Conservation (phyloP, 2,329 filamentous ascomycete genomes). For the Neofusicoccum parvum region DNA sequence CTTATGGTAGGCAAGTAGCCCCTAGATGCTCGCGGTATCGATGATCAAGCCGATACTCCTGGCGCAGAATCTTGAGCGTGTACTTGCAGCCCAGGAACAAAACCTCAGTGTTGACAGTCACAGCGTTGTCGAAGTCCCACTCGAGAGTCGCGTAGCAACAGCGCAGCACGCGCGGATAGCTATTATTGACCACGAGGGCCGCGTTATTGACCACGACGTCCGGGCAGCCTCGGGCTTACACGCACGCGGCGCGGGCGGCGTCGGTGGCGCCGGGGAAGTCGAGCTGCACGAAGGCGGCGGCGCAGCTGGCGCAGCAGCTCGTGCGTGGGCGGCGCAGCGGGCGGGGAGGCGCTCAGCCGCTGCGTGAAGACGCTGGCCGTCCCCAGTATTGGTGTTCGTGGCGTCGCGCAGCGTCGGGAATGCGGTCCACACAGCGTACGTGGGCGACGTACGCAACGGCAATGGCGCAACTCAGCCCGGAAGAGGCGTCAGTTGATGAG, state of each 20-base stretch:
- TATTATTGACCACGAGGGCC: constrained; percentile 37
- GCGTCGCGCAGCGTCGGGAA: constrained; percentile 31
- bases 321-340: constrained; percentile 25
- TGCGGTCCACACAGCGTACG: constrained; percentile 34
- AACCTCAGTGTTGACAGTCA: constrained; percentile 41
- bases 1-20: constrained; percentile 34
- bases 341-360: constrained; percentile 21
- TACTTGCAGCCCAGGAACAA: constrained; percentile 46
- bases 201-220: constrained; percentile 44
- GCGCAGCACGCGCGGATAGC: constrained; percentile 25
- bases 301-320: constrained; percentile 27
- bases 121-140: constrained; percentile 38
- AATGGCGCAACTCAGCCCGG: constrained; percentile 33
- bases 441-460: constrained; percentile 23
- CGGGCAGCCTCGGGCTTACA: constrained; percentile 34
- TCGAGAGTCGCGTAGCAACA: constrained; percentile 35
- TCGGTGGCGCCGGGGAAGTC: constrained; percentile 35
- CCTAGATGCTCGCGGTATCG: constrained; percentile 41
- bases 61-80: constrained; percentile 40
- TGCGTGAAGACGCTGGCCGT: constrained; percentile 36
- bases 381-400: constrained; percentile 30
- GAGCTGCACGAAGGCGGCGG: constrained; percentile 32
- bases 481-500: constrained; percentile 34
- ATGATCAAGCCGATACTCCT: constrained; percentile 44
- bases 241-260: constrained; percentile 32